A percentile compares a stretch with the other conserved stretches of the same genome.
These are phyloP conservation scores for Beauveria medogensis DNA, from an alignment of 2,329 filamentous ascomycete genomes.

Conservation along the genomic window DNA sequence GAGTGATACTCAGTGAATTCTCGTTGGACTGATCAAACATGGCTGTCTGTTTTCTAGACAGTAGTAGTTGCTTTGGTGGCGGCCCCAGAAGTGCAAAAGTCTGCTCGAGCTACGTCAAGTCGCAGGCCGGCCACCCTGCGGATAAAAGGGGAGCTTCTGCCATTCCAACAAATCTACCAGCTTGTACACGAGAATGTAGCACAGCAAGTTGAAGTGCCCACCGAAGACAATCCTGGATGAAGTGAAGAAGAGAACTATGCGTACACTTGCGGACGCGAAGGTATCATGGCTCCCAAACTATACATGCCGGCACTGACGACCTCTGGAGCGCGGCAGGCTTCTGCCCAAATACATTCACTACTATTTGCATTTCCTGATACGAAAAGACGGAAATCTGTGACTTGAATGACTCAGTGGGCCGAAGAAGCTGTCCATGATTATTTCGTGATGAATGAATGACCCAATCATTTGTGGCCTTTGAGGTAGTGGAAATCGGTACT, in stretches of 20 bases:
- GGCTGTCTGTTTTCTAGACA: background rate
- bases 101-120: background rate
- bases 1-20: rapidly evolving
- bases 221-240: too few species aligned
- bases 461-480: too few species aligned
- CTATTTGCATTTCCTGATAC: background rate
- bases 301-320: background rate
- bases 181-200: too few species aligned
- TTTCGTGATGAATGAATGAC: background rate
- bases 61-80: background rate
- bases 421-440: background rate
- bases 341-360: background rate
- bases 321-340: background rate
- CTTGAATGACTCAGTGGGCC: background rate
- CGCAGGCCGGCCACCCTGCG: background rate
- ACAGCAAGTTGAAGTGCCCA: too few species aligned
- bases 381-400: background rate
- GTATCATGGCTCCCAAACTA: background rate
- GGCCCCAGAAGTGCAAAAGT: background rate
- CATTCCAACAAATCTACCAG: background rate
- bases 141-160: background rate
- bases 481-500: too few species aligned
- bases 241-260: too few species aligned
- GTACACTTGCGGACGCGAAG: background rate
- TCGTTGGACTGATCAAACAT: background rate